Base-by-base conservation (phyloP, 2,329 filamentous ascomycete genomes). In the Gnomoniopsis smithogilvyi region DNA sequence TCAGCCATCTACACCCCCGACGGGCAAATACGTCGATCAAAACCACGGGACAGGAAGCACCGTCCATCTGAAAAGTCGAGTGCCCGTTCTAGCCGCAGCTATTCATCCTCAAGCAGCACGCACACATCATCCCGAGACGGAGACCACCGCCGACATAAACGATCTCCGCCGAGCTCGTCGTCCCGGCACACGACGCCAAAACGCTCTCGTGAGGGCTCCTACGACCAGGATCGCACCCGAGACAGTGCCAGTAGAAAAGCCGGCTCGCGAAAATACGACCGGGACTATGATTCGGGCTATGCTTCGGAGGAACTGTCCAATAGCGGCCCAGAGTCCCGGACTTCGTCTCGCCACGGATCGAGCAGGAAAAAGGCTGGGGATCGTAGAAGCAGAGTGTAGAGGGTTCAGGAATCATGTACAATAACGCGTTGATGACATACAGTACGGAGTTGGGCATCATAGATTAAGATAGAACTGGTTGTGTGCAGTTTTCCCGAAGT, bases 221-320 rank as follows among this genome's bases (percentile, higher is more conserved):
- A 30, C 11, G 24, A 45, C n/a, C 46, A n/a, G 2, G 11, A 22
- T 22, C 49, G 33, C 3, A 22, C 48, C 30, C 41, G 21, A 6
- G 46, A 4, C 46, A 48, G 38, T n/a, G 46, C 11, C 19, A 17
- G 26, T 15, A 48, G 19, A 21, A 19, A 24, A 14, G 50, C 22
- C 19, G 51, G 34, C 2, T 33, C 30, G 26, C 41, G 43, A 6
- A 51, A 21, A 36, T 30, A 57, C 14, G 36, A 58, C 17, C 26
- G 51, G 17, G 55, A 45, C 38, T 51, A 58, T 46, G 55, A 58
- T 30, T 58, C 55, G 43, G 55, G 55, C n/a, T 58, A 58, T 19
- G 49, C 6, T 14, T 48, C 46, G 14, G 46, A 48, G 22, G 46
- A 48, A 3, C 15, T 19, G 1, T 46, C 43, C 15, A 19, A 6